A percentile compares a stretch with the other conserved stretches of the same genome.
Conservation (phyloP, 2,329 filamentous ascomycete species). For the Eutypella sp. region DNA sequence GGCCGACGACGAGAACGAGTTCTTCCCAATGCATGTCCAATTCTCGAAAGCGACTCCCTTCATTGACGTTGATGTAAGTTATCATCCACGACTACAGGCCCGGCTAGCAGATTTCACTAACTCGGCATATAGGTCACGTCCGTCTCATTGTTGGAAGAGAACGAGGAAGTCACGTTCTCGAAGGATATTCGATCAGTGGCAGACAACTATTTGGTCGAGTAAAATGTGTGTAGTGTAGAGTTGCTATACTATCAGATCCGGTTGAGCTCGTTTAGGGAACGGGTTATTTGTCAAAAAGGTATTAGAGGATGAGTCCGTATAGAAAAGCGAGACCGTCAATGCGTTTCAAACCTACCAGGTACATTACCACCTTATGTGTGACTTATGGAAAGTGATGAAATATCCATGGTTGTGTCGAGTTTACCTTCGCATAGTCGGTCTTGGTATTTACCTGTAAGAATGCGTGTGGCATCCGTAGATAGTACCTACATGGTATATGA, state of each 20-base stretch:
- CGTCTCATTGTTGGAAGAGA: slow-evolving; percentile 67
- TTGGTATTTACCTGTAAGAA: too few relatives aligned
- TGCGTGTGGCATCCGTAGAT: too few relatives aligned
- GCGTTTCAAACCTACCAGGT: not conserved
- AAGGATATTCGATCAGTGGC: slow-evolving; percentile 75
- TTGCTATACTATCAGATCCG: slow-evolving; percentile 4
- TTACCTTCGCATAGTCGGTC: too few relatives aligned
- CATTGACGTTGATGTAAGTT: slow-evolving; percentile 87
- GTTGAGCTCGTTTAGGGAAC: slow-evolving; percentile 8
- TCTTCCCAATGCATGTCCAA: slow-evolving; percentile 93
- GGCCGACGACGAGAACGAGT: slow-evolving; percentile 83
- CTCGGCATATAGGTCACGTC: slow-evolving; percentile 51
- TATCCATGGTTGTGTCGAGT: too few relatives aligned
- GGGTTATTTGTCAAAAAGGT: slow-evolving; percentile 9
- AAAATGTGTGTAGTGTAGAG: slow-evolving; percentile 29
- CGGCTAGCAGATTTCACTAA: slow-evolving; percentile 18
- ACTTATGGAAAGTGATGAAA: too few relatives aligned
- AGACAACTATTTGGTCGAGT: slow-evolving; percentile 74
- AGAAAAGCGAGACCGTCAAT: not conserved
- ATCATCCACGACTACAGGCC: not conserved
- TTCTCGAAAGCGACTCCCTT: slow-evolving; percentile 85
- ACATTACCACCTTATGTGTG: too few relatives aligned
- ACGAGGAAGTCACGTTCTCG: slow-evolving; percentile 75
- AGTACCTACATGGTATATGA: too few relatives aligned
- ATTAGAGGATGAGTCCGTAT: not conserved